Evolutionary conservation across 495 filamentous ascomycete genomes (phyloP), one percentile per base, ranked within the genome.

Genomic region (Talaromyces ruber): DNA sequence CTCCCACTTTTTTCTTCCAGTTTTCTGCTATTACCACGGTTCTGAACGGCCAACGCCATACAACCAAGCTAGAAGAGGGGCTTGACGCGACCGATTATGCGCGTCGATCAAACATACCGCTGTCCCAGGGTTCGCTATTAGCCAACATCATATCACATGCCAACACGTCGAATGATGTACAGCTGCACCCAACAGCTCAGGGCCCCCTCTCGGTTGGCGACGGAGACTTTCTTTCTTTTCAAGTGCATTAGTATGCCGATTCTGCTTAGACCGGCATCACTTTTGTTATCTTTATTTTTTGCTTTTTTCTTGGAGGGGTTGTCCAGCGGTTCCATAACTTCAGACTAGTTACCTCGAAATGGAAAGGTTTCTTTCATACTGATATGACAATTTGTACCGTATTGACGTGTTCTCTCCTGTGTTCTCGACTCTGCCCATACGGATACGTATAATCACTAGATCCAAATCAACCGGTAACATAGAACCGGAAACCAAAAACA

Each of bases 111-210:
- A 14, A 54, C 6, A 28, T 28, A 7, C 7, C 22, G 12, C 22
- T 22, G 22, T 54, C 11, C 21, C 51, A 25, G 51, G 21, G 22
- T 16, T 28, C 22, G 51, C 51, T 26, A n/a, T 26, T 11, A 54
- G 22, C 26, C 26, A 54, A 26, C 51, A 54, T 54, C 51, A 54
- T 54, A 28, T 54, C 51, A 54, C 51, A 54, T 54, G 51, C 51
- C 51, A 54, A n/a, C 51, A 54, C 26, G 51, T 54, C 21, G 22
- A 54, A 54, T 12, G 51, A 14, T 52, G 22, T 26, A 26, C 12
- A 16, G 22, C 51, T 25, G 22, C n/a, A 51, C 22, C 18, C 7
- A 16, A 51, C 5, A 54, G 4, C 51, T 52, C 12, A 22, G 18
- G 18, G 6, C 8, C 18, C 18, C 21, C 22, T 26, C 22, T 54